Evolutionary conservation across 1,284 basidiomycete species (phyloP).

Genomic region (Ganoderma lingzhi): DNA sequence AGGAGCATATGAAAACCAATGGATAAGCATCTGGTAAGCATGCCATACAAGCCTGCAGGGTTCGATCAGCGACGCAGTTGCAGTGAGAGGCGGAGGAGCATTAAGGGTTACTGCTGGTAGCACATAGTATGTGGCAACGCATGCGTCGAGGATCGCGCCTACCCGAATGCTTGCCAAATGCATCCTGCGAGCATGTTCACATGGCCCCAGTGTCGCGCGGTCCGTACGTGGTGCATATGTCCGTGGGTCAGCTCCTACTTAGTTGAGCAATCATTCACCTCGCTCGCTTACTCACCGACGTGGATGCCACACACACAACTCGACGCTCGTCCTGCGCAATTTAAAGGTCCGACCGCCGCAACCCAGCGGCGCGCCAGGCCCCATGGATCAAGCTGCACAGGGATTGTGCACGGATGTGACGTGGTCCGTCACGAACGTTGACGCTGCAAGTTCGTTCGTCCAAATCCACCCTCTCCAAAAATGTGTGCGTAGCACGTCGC

Average conservation of each 20-base stretch:
- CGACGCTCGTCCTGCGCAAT: neutral
- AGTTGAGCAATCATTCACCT: neutral
- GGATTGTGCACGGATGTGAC: neutral
- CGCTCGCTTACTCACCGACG: neutral
- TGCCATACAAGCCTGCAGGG: neutral
- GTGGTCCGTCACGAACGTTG: neutral
- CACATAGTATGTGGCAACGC: neutral
- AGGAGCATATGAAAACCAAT: neutral
- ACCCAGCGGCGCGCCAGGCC: conserved; percentile 18
- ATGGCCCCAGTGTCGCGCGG: neutral
- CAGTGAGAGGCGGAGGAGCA: neutral
- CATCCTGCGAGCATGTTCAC: neutral
- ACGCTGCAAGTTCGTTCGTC: conserved; percentile 4
- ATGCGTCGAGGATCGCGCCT: neutral
- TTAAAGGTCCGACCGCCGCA: conserved; percentile 18
- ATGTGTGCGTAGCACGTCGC: neutral
- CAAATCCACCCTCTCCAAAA: neutral
- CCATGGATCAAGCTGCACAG: neutral
- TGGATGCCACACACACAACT: neutral
- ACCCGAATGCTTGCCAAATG: neutral
- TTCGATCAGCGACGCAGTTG: neutral
- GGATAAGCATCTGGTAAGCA: too few species aligned
- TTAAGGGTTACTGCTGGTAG: neutral
- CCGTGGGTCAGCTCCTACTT: neutral
- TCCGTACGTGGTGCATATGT: neutral